A percentile compares a stretch with the other conserved stretches of the same genome.
phyloP scores from a whole-genome alignment of 2,329 filamentous ascomycete genomes.

The Talaromyces sp. region DNA sequence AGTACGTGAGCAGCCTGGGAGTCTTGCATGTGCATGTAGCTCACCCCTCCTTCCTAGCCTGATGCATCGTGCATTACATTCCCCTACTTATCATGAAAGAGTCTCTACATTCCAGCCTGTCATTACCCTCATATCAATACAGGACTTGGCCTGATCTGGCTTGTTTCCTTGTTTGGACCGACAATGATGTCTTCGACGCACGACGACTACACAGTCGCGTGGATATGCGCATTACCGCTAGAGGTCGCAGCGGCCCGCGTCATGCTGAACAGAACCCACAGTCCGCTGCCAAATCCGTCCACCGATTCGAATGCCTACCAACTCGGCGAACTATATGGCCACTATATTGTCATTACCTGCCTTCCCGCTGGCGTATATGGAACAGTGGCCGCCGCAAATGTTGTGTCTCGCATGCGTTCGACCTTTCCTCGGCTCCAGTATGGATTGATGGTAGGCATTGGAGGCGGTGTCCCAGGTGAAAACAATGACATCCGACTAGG shows the following conservation, averaged over 20 bases:
- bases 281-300: neutral
- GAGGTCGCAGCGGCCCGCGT: constrained; percentile 23
- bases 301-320: constrained; percentile 22
- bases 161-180: neutral
- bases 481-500: neutral
- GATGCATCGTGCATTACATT: neutral
- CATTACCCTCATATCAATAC: neutral
- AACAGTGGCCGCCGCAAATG: constrained; percentile 21
- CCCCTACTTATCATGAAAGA: neutral
- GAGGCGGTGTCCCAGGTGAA: neutral
- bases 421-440: constrained; percentile 25
- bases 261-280: constrained; percentile 21
- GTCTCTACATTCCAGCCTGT: neutral
- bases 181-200: neutral
- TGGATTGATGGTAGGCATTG: constrained; percentile 13
- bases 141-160: neutral
- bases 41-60: neutral
- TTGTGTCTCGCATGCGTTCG: constrained; percentile 22
- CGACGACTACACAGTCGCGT: neutral
- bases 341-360: constrained; percentile 25
- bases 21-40: neutral
- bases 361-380: constrained; percentile 21
- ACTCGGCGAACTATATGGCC: constrained; percentile 23
- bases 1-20: neutral
- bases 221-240: constrained; percentile 12